A percentile compares a stretch with the other conserved stretches of the same genome.
Conservation (phyloP, 148 eudicot genomes). For the Diospyros lotus region DNA sequence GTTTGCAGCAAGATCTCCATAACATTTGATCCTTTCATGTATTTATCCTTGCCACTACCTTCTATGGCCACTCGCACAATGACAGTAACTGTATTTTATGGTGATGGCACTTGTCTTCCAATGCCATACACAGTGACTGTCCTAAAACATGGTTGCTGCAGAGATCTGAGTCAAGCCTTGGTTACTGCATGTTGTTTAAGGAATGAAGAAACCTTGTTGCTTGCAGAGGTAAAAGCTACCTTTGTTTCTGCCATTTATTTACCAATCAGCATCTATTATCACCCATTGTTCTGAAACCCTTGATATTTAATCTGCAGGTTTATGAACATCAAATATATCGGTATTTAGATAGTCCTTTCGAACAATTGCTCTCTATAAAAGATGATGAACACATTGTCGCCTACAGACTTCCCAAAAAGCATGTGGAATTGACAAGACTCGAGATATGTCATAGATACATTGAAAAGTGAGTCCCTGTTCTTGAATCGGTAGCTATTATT, state of each 20-base stretch:
- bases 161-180: constrained; percentile 74
- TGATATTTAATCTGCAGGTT: constrained; percentile 44
- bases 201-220: constrained; percentile 73
- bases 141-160: constrained; percentile 62
- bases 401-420: constrained; percentile 65
- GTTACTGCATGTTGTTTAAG: constrained; percentile 65
- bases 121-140: constrained; percentile 85
- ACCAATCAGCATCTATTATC: not conserved
- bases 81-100: constrained; percentile 81
- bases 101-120: constrained; percentile 84
- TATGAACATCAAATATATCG: constrained; percentile 59
- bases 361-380: constrained; percentile 60
- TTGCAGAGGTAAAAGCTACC: constrained; percentile 71
- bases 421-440: constrained; percentile 47
- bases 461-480: constrained; percentile 53
- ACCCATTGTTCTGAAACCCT: constrained; percentile 14
- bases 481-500: not conserved
- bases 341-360: constrained; percentile 59
- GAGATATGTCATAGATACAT: constrained; percentile 72
- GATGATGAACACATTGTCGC: constrained; percentile 93
- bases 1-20: constrained; percentile 79
- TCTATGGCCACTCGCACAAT: constrained; percentile 71
- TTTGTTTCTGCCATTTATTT: not conserved
- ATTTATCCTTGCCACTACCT: constrained; percentile 90
- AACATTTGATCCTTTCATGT: constrained; percentile 98